Evolutionary conservation across 192 early-diverging fungal genomes (phyloP).

Genomic region (Polychytrium aggregatum): DNA sequence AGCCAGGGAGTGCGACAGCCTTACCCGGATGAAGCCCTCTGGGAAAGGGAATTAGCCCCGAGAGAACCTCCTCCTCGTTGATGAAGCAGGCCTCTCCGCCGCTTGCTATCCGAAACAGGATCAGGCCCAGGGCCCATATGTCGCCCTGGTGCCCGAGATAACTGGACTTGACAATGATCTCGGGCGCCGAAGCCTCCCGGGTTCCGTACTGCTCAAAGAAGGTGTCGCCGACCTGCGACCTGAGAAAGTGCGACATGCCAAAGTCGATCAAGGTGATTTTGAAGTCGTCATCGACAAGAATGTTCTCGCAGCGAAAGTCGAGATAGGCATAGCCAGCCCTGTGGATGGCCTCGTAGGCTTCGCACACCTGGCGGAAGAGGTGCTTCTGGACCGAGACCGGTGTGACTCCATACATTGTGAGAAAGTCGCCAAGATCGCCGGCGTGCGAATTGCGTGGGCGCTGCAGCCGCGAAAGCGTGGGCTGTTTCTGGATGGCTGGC

Average conservation of each 20-base stretch:
- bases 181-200: constrained; percentile 9
- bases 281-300: constrained; percentile 22
- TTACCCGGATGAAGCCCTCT: constrained; percentile 4
- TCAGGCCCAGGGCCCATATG: constrained; percentile 20
- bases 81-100: constrained; percentile 11
- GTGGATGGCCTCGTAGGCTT: constrained; percentile 7
- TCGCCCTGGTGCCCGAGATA: constrained; percentile 19
- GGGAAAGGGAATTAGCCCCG: background rate
- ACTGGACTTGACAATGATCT: constrained; percentile 9
- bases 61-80: constrained; percentile 5
- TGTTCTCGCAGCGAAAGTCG: constrained; percentile 20
- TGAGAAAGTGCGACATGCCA: constrained; percentile 22
- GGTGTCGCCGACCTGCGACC: no score
- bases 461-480: constrained; percentile 3
- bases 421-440: constrained; percentile 20
- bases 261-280: constrained; percentile 18
- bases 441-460: constrained; percentile 18
- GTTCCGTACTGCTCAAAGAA: no score
- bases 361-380: constrained; percentile 14
- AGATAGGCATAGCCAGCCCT: constrained; percentile 11
- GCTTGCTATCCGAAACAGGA: constrained; percentile 38
- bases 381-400: constrained; percentile 10
- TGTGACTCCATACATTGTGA: constrained; percentile 13
- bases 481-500: no score
- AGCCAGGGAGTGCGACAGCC: background rate